Evolutionary conservation across 2,329 filamentous ascomycete species (phyloP).

Genomic region (Harringtonia lauricola): DNA sequence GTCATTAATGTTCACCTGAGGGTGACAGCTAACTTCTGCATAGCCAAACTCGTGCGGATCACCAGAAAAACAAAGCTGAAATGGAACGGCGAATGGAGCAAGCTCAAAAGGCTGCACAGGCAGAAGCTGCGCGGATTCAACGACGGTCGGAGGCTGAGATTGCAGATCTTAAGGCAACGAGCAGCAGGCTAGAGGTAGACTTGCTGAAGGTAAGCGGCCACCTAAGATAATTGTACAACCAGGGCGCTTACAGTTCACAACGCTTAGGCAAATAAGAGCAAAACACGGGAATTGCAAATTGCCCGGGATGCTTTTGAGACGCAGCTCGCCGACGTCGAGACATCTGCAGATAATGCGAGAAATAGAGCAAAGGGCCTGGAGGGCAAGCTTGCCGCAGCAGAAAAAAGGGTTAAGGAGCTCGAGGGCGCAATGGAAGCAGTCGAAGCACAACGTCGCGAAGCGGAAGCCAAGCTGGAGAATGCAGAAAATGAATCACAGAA

Average conservation of each 20-base stretch:
- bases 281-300: slow-evolving; percentile 47
- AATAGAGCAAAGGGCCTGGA: slow-evolving; percentile 18
- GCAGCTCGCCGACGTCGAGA: slow-evolving; percentile 21
- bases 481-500: slow-evolving; percentile 21
- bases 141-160: slow-evolving; percentile 47
- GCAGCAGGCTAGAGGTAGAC: slow-evolving; percentile 51
- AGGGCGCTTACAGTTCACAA: slow-evolving; percentile 4
- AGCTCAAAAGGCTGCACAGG: slow-evolving; percentile 33
- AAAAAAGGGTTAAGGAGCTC: slow-evolving; percentile 7
- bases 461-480: slow-evolving; percentile 17
- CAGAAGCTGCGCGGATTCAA: slow-evolving; percentile 36
- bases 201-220: slow-evolving; percentile 39
- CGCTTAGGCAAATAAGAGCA: slow-evolving; percentile 46
- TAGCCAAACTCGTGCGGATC: slow-evolving; percentile 15
- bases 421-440: slow-evolving; percentile 17
- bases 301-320: slow-evolving; percentile 37
- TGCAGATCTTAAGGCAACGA: slow-evolving; percentile 49
- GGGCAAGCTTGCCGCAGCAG: slow-evolving; percentile 16
- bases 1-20: background rate
- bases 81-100: slow-evolving; percentile 21
- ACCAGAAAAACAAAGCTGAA: slow-evolving; percentile 7
- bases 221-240: background rate
- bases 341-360: slow-evolving; percentile 10
- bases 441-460: slow-evolving; percentile 16
- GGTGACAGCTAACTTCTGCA: background rate